Evolutionary conservation across 345 rosid species (phyloP).

Genomic region (Physaria fendleri): DNA sequence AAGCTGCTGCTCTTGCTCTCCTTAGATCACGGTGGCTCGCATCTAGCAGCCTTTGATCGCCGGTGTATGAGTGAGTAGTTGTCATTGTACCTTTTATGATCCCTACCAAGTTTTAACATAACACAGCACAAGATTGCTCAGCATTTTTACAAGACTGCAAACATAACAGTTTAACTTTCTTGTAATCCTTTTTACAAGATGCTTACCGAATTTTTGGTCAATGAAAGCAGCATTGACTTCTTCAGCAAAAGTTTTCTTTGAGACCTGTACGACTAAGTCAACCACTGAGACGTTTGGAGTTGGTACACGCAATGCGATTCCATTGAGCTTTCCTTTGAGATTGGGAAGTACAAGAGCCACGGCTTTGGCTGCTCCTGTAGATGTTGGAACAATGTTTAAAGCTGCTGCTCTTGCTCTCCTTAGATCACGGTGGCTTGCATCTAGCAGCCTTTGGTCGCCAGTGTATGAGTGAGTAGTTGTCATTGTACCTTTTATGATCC

Average conservation of each 20-base stretch:
- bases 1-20: constrained; percentile 96
- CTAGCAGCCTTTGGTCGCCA: constrained; percentile 91
- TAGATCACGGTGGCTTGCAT: constrained; percentile 95
- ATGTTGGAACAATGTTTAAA: constrained; percentile 92
- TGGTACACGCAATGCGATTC: constrained; percentile 96
- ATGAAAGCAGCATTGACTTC: constrained; percentile 95
- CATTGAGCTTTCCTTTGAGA: constrained; percentile 92
- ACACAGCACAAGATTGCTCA: background rate
- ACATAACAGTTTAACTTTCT: background rate
- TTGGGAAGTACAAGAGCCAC: constrained; percentile 93
- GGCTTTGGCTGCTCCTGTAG: constrained; percentile 98
- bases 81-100: constrained; percentile 99
- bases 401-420: constrained; percentile 98
- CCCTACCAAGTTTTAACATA: constrained; percentile 46
- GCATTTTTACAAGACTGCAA: background rate
- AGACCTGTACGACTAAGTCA: constrained; percentile 89
- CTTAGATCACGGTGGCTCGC: constrained; percentile 97
- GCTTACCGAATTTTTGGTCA: constrained; percentile 88
- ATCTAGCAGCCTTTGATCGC: constrained; percentile 89
- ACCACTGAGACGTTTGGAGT: constrained; percentile 97
- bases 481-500: constrained; percentile 99
- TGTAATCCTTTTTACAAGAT: background rate
- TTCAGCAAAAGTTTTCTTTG: constrained; percentile 93
- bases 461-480: constrained; percentile 99
- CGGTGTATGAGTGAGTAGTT: constrained; percentile 98